A percentile compares a stretch with the other conserved stretches of the same genome.
phyloP scores from a whole-genome alignment of 768 basidiomycete species.

The Suillus ampliporus region DNA sequence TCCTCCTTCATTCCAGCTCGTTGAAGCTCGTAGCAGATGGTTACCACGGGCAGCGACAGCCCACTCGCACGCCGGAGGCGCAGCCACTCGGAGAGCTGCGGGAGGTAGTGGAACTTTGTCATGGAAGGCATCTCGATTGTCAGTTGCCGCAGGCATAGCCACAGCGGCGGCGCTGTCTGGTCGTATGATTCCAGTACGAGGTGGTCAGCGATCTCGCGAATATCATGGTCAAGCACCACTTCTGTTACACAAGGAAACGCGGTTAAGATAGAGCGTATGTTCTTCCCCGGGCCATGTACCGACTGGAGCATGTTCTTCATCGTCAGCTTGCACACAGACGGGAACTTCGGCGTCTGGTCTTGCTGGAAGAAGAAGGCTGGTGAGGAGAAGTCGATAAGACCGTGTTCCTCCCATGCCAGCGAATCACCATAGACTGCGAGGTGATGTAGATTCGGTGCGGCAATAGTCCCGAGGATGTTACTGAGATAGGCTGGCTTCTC shows the following conservation, averaged over 20 bases:
- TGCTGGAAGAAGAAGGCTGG: not conserved
- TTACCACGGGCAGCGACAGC: not conserved
- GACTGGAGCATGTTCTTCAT: slow-evolving; percentile 7
- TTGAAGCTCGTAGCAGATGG: not conserved
- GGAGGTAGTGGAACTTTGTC: slow-evolving; percentile 7
- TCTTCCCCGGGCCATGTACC: not conserved
- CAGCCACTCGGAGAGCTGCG: slow-evolving; percentile 1
- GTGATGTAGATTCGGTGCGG: not conserved
- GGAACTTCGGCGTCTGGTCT: not conserved
- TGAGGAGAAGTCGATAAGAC: not conserved
- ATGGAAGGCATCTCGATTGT: not conserved
- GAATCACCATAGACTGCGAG: not conserved
- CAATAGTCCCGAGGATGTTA: not conserved
- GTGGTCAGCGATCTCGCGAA: not conserved
- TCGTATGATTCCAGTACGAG: not conserved
- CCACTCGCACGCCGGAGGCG: not conserved
- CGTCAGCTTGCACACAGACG: not conserved
- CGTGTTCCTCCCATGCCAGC: not conserved
- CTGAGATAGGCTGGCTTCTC: not conserved
- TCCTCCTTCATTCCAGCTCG: not conserved
- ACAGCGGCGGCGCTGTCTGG: not conserved
- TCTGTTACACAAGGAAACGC: not conserved
- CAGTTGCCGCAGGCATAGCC: not conserved
- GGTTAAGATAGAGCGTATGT: not conserved
- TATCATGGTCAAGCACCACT: slow-evolving; percentile 1